Evolutionary conservation across 352 stramenopile genomes (phyloP), one percentile per base, ranked within the genome.

Genomic region (Phytophthora agathidicida): DNA sequence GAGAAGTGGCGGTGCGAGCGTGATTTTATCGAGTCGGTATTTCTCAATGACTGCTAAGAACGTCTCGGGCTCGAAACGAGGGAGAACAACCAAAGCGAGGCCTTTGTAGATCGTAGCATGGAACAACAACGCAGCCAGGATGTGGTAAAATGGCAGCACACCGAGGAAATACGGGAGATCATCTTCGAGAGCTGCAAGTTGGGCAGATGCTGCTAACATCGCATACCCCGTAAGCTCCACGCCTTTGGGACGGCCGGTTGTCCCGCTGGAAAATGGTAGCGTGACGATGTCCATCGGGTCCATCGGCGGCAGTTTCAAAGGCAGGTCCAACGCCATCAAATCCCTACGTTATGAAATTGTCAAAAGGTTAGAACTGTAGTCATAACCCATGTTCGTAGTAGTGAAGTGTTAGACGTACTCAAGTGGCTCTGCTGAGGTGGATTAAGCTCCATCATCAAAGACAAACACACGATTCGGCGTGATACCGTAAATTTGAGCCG

Each of bases 81-180:
- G 89, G 26, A 96, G 84, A 0, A 96, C 90, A 10, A 98, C 83
- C 14, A 95, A 69, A 7, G 83, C 83, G 28, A 81, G 59, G 10
- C 89, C 91, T 63, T 86, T 83, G 73, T 90, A 91, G 37, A 93
- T 76, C 10, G 76, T 77, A 41, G 93, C 81, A 32, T 98, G 73
- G 37, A 96, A 71, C 26, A 95, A 84, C 38, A 88, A 81, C 2
- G 86, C 76, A 16, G 88, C 93, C 71, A 98, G 98, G 44, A 99
- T 98, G 65, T 99, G 96, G 80, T 97, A 98, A 55, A 98, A 97
- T 26, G 96, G 94, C 14, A 99, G 75, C 50, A 93, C 60, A 0
- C 61, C 73, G 11, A 96, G 32, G 13, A 27, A 44, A 38, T 64
- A 67, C 3, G 71, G 27, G 13, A 65, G 7, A 7, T 71, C 47